Percentiles rank a stretch among this genome's conserved stretches.
phyloP scores from a whole-genome alignment of 2,329 filamentous ascomycete genomes.

The Colletotrichum musicola region DNA sequence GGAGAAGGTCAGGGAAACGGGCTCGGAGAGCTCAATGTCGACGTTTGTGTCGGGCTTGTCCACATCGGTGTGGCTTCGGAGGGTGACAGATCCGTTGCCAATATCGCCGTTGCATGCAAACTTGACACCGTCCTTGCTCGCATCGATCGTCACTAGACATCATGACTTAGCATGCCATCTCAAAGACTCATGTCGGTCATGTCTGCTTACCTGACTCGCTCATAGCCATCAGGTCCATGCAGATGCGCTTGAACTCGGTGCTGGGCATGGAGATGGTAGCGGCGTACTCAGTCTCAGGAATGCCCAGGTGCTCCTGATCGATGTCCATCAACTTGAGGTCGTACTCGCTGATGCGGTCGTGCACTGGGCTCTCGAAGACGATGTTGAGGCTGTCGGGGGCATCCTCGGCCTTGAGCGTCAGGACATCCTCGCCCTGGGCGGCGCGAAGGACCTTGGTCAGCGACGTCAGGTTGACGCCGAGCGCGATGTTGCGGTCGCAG shows the following conservation, averaged over 20 bases:
- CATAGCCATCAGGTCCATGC: constrained; percentile 89
- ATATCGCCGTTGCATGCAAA: constrained; percentile 96
- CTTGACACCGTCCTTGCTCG: constrained; percentile 96
- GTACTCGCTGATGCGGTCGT: constrained; percentile 96
- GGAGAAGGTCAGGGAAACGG: constrained; percentile 95
- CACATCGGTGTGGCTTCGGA: constrained; percentile 88
- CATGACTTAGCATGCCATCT: too few relatives aligned
- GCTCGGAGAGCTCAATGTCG: constrained; percentile 90
- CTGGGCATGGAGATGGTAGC: constrained; percentile 92
- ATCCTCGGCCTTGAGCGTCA: constrained; percentile 98
- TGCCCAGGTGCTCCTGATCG: constrained; percentile 98
- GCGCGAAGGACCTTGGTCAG: constrained; percentile 97
- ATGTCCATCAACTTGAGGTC: constrained; percentile 99
- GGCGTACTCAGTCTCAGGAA: constrained; percentile 98
- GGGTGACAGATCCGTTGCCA: constrained; percentile 91
- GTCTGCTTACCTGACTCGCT: constrained; percentile 87
- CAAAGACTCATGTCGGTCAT: not conserved
- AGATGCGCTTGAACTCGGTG: constrained; percentile 93
- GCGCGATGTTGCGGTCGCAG: constrained; percentile 98
- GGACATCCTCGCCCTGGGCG: constrained; percentile 91
- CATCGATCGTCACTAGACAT: constrained; percentile 87
- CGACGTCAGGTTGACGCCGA: constrained; percentile 96
- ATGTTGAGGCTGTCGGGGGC: constrained; percentile 95
- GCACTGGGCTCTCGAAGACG: constrained; percentile 90
- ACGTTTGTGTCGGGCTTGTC: constrained; percentile 91